phyloP scores from a whole-genome alignment of 2,329 filamentous ascomycete species.

The Cadophora sp. region DNA sequence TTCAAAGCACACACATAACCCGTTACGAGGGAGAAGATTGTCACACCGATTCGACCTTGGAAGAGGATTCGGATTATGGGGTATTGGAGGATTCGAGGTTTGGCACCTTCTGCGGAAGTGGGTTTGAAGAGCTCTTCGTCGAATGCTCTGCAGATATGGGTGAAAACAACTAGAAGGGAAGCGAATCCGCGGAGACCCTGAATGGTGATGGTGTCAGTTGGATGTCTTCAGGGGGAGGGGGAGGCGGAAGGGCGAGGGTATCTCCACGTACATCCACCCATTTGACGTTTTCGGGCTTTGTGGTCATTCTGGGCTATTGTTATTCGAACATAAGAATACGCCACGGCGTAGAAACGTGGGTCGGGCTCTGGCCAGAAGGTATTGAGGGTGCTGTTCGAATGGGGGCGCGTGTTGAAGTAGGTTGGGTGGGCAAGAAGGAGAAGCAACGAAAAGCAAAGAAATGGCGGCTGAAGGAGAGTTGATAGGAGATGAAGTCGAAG shows the following conservation, averaged over 20 bases:
- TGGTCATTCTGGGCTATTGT: constrained; percentile 35
- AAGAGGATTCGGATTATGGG: constrained; percentile 65
- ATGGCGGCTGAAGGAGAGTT: background rate
- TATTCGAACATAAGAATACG: constrained; percentile 6
- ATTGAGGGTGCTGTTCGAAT: background rate
- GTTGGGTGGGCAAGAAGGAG: background rate
- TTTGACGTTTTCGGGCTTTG: constrained; percentile 56
- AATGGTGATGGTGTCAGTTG: constrained; percentile 13
- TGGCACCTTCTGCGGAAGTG: constrained; percentile 50
- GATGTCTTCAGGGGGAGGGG: constrained; percentile 2
- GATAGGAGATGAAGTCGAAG: background rate
- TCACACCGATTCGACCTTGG: constrained; percentile 69
- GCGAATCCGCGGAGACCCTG: constrained; percentile 63
- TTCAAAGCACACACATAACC: constrained; percentile 70
- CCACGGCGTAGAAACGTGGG: background rate
- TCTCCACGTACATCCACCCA: constrained; percentile 62
- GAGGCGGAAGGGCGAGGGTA: background rate
- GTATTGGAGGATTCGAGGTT: constrained; percentile 60
- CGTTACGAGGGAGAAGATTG: constrained; percentile 70
- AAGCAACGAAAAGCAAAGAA: background rate
- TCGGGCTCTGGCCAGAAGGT: background rate
- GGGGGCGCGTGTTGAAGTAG: background rate
- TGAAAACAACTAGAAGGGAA: constrained; percentile 60
- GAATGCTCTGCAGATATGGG: constrained; percentile 60
- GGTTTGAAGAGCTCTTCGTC: constrained; percentile 58